These are phyloP conservation scores for Trichoderma endophyticum DNA, from an alignment of 2,329 filamentous ascomycete species.

Conservation along the genomic window DNA sequence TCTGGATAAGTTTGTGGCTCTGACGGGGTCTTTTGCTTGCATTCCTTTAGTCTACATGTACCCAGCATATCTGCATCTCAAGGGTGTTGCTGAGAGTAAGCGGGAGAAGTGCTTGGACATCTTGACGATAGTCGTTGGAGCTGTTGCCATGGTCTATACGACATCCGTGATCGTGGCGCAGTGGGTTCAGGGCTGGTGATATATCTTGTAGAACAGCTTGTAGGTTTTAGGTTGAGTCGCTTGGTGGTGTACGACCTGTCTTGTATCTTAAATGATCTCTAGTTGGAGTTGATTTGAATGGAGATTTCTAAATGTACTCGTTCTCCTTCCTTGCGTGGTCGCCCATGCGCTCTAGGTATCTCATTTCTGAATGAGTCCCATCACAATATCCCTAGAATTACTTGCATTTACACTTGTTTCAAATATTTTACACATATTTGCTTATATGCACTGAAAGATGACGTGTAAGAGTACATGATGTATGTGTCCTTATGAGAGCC, in stretches of 20 bases:
- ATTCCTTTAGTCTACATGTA: conserved; percentile 77
- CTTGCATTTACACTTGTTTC: not conserved
- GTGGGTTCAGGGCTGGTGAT: conserved; percentile 29
- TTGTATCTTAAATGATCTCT: not conserved
- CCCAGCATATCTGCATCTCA: conserved; percentile 67
- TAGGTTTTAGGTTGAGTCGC: not conserved
- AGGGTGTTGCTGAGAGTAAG: conserved; percentile 57
- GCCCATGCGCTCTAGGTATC: not conserved
- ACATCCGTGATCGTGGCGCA: conserved; percentile 55
- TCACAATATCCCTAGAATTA: not conserved
- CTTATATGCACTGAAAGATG: not conserved
- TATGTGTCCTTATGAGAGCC: not conserved
- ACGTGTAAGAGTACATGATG: not conserved
- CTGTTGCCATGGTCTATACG: conserved; percentile 68
- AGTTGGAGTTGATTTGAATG: not conserved
- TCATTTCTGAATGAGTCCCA: not conserved
- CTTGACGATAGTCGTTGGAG: conserved; percentile 59
- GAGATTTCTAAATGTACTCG: not conserved
- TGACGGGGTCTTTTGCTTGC: conserved; percentile 71
- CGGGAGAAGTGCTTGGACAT: conserved; percentile 58
- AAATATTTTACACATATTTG: not conserved
- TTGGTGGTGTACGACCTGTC: not conserved
- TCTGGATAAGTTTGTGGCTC: conserved; percentile 69
- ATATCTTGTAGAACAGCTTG: not conserved
- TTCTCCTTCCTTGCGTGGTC: not conserved